Evolutionary conservation across 2,329 filamentous ascomycete species (phyloP).

Genomic region (Ophiostoma himal-ulmi): DNA sequence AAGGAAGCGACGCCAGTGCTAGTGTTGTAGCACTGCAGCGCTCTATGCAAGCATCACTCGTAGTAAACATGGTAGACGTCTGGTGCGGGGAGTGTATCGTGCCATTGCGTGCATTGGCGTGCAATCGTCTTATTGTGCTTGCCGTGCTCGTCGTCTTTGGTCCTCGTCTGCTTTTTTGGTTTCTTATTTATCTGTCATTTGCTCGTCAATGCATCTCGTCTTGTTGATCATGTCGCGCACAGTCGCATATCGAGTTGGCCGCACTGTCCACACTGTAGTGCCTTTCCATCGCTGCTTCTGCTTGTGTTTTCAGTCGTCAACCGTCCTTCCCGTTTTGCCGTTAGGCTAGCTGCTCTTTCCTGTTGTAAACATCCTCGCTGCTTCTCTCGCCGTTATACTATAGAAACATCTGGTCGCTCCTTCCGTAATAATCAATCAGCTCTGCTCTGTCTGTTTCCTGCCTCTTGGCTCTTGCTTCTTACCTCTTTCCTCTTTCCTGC

Average conservation of each 20-base stretch:
- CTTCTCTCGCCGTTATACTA: not conserved
- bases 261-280: not conserved
- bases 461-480: not conserved
- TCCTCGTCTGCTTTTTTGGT: not conserved
- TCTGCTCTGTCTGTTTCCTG: not conserved
- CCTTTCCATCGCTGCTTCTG: not conserved
- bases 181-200: not conserved
- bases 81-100: conserved; percentile 3
- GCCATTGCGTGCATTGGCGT: not conserved
- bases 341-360: not conserved
- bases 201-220: not conserved
- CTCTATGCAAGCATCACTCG: not conserved
- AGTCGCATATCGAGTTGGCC: not conserved
- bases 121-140: not conserved
- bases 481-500: no score
- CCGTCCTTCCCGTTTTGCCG: not conserved
- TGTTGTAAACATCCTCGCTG: not conserved
- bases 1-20: not conserved
- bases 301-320: not conserved
- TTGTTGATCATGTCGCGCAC: not conserved
- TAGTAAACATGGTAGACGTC: not conserved
- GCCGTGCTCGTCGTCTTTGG: not conserved
- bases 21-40: not conserved
- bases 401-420: not conserved
- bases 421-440: not conserved